Conservation (phyloP, 1,284 basidiomycete species). For the Porphyrellus sp. region DNA sequence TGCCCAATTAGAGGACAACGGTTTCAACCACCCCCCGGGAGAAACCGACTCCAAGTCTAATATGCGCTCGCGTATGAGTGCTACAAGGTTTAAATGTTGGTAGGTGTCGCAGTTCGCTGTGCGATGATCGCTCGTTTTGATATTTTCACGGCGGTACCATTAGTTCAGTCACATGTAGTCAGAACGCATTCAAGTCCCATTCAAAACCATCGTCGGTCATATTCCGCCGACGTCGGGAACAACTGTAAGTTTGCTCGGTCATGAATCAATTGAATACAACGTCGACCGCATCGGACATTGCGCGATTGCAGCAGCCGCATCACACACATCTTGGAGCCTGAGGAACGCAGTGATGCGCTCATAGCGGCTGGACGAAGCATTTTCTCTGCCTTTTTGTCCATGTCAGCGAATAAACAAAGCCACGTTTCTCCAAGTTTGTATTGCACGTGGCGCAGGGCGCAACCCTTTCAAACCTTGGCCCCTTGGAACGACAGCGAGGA, state of each 20-base stretch:
- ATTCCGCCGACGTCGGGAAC: constrained; percentile 13
- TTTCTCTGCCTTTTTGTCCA: neutral
- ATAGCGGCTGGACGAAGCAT: no score
- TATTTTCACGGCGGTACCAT: neutral
- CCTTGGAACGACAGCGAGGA: neutral
- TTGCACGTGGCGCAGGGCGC: constrained; percentile 8
- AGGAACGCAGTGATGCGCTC: no score
- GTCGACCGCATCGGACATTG: neutral
- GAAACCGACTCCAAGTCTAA: neutral
- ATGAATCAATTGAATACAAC: neutral
- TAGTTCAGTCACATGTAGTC: constrained; percentile 8
- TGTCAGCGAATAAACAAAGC: neutral
- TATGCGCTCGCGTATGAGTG: neutral
- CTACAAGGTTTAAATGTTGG: neutral
- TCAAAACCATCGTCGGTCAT: constrained; percentile 3
- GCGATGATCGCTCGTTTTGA: neutral
- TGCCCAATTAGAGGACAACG: no score
- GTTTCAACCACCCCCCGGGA: no score
- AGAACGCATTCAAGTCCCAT: neutral
- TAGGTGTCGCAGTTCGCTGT: neutral
- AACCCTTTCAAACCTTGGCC: neutral
- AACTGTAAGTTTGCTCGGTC: neutral
- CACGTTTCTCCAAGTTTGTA: constrained; percentile 4
- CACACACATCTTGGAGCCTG: no score
- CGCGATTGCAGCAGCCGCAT: neutral